Percentiles rank a stretch among this genome's conserved stretches.
These are phyloP conservation scores for Sporothrix dimorphospora DNA, from an alignment of 2,329 filamentous ascomycete genomes.

Conservation along the genomic window DNA sequence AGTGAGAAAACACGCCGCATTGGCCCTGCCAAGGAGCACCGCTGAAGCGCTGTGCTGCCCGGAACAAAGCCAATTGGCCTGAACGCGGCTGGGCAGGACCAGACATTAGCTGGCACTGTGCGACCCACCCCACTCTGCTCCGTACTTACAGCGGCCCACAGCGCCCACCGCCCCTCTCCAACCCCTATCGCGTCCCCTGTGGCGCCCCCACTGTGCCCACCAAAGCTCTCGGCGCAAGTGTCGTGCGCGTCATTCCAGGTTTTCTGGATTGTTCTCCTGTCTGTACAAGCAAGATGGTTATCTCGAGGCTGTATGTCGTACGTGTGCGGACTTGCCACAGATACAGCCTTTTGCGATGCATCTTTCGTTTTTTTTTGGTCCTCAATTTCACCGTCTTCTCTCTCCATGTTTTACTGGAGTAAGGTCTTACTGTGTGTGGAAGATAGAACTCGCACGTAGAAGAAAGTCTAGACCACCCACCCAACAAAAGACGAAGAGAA, in stretches of 20 bases:
- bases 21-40: neutral
- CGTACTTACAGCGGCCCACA: neutral
- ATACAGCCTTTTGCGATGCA: neutral
- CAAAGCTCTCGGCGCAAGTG: neutral
- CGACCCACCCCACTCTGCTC: neutral
- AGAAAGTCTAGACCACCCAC: neutral
- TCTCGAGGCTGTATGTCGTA: conserved; percentile 22
- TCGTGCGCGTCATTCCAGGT: conserved; percentile 22
- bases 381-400: neutral
- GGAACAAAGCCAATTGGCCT: neutral
- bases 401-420: neutral
- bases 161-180: neutral
- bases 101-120: neutral
- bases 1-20: neutral
- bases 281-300: no score
- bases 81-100: neutral
- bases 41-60: neutral
- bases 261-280: neutral
- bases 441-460: neutral
- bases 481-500: neutral
- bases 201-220: neutral
- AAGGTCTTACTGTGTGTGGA: neutral
- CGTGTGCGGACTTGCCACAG: no score
- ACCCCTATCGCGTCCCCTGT: neutral
- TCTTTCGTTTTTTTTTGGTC: neutral